Percentiles rank a stretch among this genome's conserved stretches.
These are phyloP conservation scores for Tribonema minus DNA, from an alignment of 108 stramenopile species.

Conservation along the genomic window DNA sequence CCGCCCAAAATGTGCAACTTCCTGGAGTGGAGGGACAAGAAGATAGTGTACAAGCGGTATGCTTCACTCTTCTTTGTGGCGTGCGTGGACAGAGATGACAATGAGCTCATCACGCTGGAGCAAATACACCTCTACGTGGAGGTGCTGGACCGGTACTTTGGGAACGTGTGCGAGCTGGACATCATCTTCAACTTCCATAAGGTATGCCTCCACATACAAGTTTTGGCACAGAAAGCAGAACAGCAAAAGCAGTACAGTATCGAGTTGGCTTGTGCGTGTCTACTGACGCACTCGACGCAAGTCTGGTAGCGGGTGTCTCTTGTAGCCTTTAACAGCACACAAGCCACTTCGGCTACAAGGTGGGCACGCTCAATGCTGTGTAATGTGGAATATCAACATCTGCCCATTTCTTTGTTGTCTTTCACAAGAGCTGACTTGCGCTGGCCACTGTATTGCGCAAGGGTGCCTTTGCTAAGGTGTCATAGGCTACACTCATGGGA, in stretches of 20 bases:
- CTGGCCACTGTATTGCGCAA: no score
- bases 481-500: no score
- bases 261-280: no score
- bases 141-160: slow-evolving; percentile 94
- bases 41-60: slow-evolving; percentile 67
- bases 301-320: neutral
- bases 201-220: slow-evolving; percentile 66
- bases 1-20: slow-evolving; percentile 98
- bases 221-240: no score
- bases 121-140: slow-evolving; percentile 99
- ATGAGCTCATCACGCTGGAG: slow-evolving; percentile 71
- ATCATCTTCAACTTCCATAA: slow-evolving; percentile 99
- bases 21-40: slow-evolving; percentile 91
- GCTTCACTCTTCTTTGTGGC: slow-evolving; percentile 64
- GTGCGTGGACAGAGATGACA: slow-evolving; percentile 59
- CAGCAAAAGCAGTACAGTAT: no score
- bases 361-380: neutral
- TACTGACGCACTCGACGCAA: neutral
- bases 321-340: neutral
- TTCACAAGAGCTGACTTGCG: no score
- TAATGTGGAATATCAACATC: no score
- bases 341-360: neutral
- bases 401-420: no score
- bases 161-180: slow-evolving; percentile 94
- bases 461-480: no score